Evolutionary conservation across 148 eudicot genomes (phyloP), one percentile per base, ranked within the genome.

Genomic region (Fagopyrum homotropicum): DNA sequence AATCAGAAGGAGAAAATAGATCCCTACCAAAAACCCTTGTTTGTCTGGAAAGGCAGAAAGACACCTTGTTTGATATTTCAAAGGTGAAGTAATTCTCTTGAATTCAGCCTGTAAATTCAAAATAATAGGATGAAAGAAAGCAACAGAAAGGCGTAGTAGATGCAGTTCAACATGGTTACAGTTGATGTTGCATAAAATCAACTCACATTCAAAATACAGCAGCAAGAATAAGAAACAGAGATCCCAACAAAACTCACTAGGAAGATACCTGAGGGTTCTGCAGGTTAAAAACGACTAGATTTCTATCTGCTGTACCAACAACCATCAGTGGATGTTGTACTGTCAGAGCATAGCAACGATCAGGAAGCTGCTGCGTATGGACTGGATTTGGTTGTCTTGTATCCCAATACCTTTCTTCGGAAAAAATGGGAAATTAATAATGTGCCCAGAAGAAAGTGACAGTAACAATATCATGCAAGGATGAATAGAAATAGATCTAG

Each of bases 21-120:
- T 40, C 74, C 84, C 75, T 81, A 93, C 98, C 91, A 93, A 81
- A 81, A 93, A 93, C 54, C 98, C 98, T 85, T 89, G 95, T 79
- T 91, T 91, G 82, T 93, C 97, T 5, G 98, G 98, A 85, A 93
- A 93, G 55, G 98, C 97, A 83, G 95, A 87, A 82, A 93, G 77
- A 88, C 97, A 93, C 84, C 98, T 88, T 43, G 98, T 93, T 85
- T 93, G 98, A 82, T 89, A 90, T 85, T 93, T 93, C 70, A 93
- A 82, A 30, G 98, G 98, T 52, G 98, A 93, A 73, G 57, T 17
- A 52, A 93, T 83, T 76, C 97, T 88, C 86, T 93, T 93, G 79
- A 85, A 93, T 81, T 93, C 98, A 57, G 84, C 72, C 98, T 93
- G 91, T 75, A 50, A 50, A 12, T 45, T 14, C 46, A 59, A 7